phyloP scores from a whole-genome alignment of 1,139 yeast species.

The Blastobotrys apis region DNA sequence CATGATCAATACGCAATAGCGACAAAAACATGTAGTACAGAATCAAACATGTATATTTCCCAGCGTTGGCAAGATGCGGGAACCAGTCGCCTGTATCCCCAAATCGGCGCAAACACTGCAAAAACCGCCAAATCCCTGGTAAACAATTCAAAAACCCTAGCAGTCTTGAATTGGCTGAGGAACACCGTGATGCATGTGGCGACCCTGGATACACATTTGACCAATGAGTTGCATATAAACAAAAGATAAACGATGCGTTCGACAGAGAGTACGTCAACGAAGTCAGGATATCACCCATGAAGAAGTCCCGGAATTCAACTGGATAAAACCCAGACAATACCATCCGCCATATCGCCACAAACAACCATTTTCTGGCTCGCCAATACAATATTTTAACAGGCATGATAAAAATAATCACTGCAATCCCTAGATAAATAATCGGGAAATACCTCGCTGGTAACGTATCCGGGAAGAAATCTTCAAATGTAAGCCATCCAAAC shows the following conservation, averaged over 20 bases:
- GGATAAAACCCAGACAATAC: slow-evolving; percentile 83
- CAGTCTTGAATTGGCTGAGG: slow-evolving; percentile 65
- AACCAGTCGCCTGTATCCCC: slow-evolving; percentile 93
- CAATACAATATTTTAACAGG: slow-evolving; percentile 57
- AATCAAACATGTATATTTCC: slow-evolving; percentile 65
- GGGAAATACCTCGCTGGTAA: slow-evolving; percentile 77
- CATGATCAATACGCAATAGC: slow-evolving; percentile 62
- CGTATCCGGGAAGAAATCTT: slow-evolving; percentile 56
- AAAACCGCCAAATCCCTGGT: slow-evolving; percentile 85
- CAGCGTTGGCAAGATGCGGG: slow-evolving; percentile 92
- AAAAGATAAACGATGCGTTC: slow-evolving; percentile 78
- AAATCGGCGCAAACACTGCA: slow-evolving; percentile 89
- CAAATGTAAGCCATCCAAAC: slow-evolving; percentile 71
- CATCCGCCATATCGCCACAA: slow-evolving; percentile 67
- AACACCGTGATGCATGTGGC: slow-evolving; percentile 51
- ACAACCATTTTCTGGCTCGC: slow-evolving; percentile 67
- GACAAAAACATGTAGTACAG: slow-evolving; percentile 72
- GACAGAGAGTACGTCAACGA: slow-evolving; percentile 85
- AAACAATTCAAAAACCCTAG: slow-evolving; percentile 81
- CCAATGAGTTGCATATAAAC: slow-evolving; percentile 74
- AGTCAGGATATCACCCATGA: slow-evolving; percentile 84
- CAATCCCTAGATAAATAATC: slow-evolving; percentile 63
- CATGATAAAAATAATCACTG: slow-evolving; percentile 46
- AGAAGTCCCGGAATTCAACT: slow-evolving; percentile 91
- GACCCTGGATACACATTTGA: slow-evolving; percentile 38